A percentile compares a stretch with the other conserved stretches of the same genome.
Conservation (phyloP, 805 yeast species). For the Kodamaea sagamina region DNA sequence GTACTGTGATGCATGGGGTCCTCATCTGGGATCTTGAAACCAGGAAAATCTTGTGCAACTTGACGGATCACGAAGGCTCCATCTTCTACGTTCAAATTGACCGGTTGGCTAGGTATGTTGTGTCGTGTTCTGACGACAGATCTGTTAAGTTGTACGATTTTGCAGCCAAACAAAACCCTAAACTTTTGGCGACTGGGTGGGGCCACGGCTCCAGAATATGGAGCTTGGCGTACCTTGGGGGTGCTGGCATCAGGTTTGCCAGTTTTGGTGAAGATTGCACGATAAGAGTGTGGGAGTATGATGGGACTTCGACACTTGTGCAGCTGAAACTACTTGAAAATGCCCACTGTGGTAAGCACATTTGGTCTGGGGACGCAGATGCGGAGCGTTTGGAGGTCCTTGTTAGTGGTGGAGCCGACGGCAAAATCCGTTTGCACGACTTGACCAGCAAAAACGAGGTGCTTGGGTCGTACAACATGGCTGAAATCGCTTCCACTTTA, state of each 20-base stretch:
- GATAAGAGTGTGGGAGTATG: slow-evolving; percentile 71
- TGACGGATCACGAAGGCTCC: slow-evolving; percentile 86
- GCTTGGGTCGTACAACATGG: background rate
- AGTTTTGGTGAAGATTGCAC: slow-evolving; percentile 85
- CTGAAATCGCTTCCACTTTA: background rate
- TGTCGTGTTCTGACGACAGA: slow-evolving; percentile 92
- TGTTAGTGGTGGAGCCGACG: slow-evolving; percentile 94
- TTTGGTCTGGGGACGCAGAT: slow-evolving; percentile 76
- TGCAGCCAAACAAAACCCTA: slow-evolving; percentile 42
- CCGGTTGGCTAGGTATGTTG: slow-evolving; percentile 51
- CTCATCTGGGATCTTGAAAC: slow-evolving; percentile 66
- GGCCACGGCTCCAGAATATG: slow-evolving; percentile 96
- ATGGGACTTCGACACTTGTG: slow-evolving; percentile 29
- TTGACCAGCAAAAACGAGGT: background rate
- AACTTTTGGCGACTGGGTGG: slow-evolving; percentile 79
- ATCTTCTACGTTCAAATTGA: slow-evolving; percentile 79
- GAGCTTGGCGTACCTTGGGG: slow-evolving; percentile 57
- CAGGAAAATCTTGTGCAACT: slow-evolving; percentile 47
- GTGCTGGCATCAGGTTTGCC: slow-evolving; percentile 40
- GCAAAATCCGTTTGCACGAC: slow-evolving; percentile 62
- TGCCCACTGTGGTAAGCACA: slow-evolving; percentile 80
- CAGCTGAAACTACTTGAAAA: slow-evolving; percentile 54
- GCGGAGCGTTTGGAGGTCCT: slow-evolving; percentile 45
- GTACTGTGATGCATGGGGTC: slow-evolving; percentile 91
- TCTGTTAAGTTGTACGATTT: slow-evolving; percentile 78